phyloP scores from a whole-genome alignment of 2,329 filamentous ascomycete species.

The Colletotrichum gigasporum region DNA sequence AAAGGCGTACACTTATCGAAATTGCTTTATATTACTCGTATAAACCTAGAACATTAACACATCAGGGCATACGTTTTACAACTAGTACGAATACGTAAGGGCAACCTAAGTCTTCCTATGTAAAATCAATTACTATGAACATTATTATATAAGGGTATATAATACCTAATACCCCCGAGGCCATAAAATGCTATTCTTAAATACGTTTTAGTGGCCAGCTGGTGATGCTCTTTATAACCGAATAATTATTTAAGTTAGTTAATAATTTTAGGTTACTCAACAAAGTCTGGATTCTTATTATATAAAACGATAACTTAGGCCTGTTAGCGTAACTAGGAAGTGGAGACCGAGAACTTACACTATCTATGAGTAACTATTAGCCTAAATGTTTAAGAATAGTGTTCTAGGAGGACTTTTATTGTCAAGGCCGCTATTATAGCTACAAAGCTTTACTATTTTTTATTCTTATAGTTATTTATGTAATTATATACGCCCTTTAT shows the following conservation, averaged over 20 bases:
- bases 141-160: neutral
- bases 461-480: conserved; percentile 50
- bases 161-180: conserved; percentile 38
- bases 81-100: conserved; percentile 39
- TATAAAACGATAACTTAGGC: conserved; percentile 33
- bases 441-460: conserved; percentile 49
- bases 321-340: neutral
- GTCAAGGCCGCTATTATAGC: conserved; percentile 47
- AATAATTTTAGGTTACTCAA: conserved; percentile 23
- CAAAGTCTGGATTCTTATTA: conserved; percentile 27
- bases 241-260: conserved; percentile 9
- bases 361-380: neutral
- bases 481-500: too few species aligned
- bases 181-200: conserved; percentile 34
- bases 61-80: conserved; percentile 32
- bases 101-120: conserved; percentile 44
- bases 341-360: neutral
- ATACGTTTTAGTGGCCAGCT: neutral
- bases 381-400: neutral
- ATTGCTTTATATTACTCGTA: conserved; percentile 41
- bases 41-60: conserved; percentile 46
- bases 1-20: conserved; percentile 37
- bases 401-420: neutral
- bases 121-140: conserved; percentile 7
- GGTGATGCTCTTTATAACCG: neutral